Conservation (phyloP, 2,329 filamentous ascomycete genomes). For the Leptographium flavum region DNA sequence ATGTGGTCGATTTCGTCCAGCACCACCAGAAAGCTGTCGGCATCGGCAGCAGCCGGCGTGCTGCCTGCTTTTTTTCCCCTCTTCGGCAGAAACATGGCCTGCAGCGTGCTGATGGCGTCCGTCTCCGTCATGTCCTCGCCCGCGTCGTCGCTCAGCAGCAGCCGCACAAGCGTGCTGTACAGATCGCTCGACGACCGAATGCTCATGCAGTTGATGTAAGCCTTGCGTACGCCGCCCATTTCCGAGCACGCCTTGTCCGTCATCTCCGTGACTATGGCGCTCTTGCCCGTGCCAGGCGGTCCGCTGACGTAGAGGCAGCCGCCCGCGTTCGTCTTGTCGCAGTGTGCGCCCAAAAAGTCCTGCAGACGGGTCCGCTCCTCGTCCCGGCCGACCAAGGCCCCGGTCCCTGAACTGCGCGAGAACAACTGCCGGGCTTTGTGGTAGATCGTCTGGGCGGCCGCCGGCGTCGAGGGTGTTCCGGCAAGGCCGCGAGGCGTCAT, state of each 20-base stretch:
- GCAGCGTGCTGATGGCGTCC: conserved; percentile 53
- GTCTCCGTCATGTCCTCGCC: conserved; percentile 38
- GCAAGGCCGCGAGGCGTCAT: conserved; percentile 46
- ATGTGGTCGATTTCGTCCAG: conserved; percentile 94
- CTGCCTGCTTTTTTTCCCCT: conserved; percentile 17
- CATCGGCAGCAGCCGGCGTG: background rate
- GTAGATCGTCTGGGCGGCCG: conserved; percentile 61
- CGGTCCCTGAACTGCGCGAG: conserved; percentile 60
- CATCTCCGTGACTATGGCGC: conserved; percentile 76
- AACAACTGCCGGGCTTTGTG: conserved; percentile 80
- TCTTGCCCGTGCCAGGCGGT: conserved; percentile 92
- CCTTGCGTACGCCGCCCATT: conserved; percentile 44
- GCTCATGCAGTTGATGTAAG: conserved; percentile 94
- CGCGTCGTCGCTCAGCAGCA: conserved; percentile 27
- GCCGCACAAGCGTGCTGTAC: conserved; percentile 63
- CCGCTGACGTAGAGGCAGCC: conserved; percentile 93
- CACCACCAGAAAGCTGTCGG: conserved; percentile 61
- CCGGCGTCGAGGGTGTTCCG: conserved; percentile 35
- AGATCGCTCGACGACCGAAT: conserved; percentile 79
- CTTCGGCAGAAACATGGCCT: conserved; percentile 55
- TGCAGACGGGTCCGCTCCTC: conserved; percentile 49
- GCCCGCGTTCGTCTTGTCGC: conserved; percentile 19
- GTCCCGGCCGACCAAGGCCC: conserved; percentile 66
- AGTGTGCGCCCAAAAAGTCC: conserved; percentile 44
- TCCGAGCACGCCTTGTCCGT: conserved; percentile 42